phyloP scores from a whole-genome alignment of 257 asterid genomes.

The Petrea volubilis region DNA sequence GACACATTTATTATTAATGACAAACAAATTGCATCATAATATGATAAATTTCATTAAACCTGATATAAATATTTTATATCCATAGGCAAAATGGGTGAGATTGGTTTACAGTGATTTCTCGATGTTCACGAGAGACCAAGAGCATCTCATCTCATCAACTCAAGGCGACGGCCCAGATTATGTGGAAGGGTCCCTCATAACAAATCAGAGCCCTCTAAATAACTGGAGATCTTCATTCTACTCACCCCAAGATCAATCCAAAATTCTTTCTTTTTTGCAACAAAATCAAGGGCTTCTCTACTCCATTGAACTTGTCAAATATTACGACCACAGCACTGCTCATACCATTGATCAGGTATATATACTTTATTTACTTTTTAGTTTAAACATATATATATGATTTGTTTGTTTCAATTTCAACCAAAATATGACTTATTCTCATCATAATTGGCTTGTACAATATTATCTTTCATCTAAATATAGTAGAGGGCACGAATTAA shows the following conservation, averaged over 20 bases:
- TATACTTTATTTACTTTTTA: too few relatives aligned
- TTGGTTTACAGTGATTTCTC: slow-evolving; percentile 43
- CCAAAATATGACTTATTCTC: too few relatives aligned
- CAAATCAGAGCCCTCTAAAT: slow-evolving; percentile 29
- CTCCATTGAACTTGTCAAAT: slow-evolving; percentile 52
- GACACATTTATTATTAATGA: too few relatives aligned
- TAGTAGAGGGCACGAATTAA: too few relatives aligned
- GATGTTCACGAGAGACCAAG: slow-evolving; percentile 47
- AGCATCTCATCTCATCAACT: slow-evolving; percentile 42
- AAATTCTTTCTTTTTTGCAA: slow-evolving; percentile 35
- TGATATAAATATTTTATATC: too few relatives aligned
- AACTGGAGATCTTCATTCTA: slow-evolving; percentile 71
- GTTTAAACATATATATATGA: too few relatives aligned
- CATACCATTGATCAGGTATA: slow-evolving; percentile 39
- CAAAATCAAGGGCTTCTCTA: slow-evolving; percentile 36
- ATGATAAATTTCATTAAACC: too few relatives aligned
- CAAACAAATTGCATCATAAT: too few relatives aligned
- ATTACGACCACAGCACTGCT: slow-evolving; percentile 37
- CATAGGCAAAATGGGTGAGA: slow-evolving; percentile 50
- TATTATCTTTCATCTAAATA: too few relatives aligned
- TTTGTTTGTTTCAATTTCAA: too few relatives aligned
- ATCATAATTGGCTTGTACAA: too few relatives aligned
- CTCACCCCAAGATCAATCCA: slow-evolving; percentile 39
- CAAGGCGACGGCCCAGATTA: slow-evolving; percentile 25
- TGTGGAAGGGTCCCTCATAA: slow-evolving; percentile 57